Evolutionary conservation across 495 filamentous ascomycete genomes (phyloP), one percentile per base, ranked within the genome.

Genomic region (Acidomyces sp.): DNA sequence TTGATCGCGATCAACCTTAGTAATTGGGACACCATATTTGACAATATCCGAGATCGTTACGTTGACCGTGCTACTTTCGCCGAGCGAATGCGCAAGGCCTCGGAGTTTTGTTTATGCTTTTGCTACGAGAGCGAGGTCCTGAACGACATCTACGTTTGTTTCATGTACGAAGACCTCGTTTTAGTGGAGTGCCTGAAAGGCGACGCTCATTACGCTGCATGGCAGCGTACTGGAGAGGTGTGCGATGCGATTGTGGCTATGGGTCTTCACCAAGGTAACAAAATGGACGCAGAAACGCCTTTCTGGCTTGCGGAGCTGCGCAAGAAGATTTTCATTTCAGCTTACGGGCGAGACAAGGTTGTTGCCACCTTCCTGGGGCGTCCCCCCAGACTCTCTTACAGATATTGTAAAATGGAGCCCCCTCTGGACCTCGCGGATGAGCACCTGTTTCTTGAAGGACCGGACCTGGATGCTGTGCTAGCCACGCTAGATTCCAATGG

Each of bases 401-500:
- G 68, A 16, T 78, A 71, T 47, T 70, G 67, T 41, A 67, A 64
- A 0, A 64, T 74, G 2, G 64, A 67, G 2, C 50, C 71, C 22
- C 74, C 75, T 0, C 55, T 79, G 2, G 75, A 79, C 44, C 39
- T 79, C n/a, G 63, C 52, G 36, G 72, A 75, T 35, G 58, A 66
- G 0, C 56, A 64, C 4, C 55, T 75, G 12, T 61, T 74, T 41
- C 54, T 61, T 4, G 66, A 68, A 3, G 70, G 62, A 0, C 53
- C 62, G 10, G 60, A 57, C 10, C 60, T 70, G 1, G 54, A 59
- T 6, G 47, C 55, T 21, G 62, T 63, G 12, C 52, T 72, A 17
- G 49, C 53, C 0, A 57, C 56, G n/a, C 60, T 79, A 1, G 66
- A 74, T 42, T 51, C 50, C 3, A 53, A 60, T 3, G 76, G 74